Percentiles rank a stretch among this genome's conserved stretches.
These are phyloP conservation scores for Circinella umbellata DNA, from an alignment of 371 early-diverging fungal genomes.

Conservation along the genomic window DNA sequence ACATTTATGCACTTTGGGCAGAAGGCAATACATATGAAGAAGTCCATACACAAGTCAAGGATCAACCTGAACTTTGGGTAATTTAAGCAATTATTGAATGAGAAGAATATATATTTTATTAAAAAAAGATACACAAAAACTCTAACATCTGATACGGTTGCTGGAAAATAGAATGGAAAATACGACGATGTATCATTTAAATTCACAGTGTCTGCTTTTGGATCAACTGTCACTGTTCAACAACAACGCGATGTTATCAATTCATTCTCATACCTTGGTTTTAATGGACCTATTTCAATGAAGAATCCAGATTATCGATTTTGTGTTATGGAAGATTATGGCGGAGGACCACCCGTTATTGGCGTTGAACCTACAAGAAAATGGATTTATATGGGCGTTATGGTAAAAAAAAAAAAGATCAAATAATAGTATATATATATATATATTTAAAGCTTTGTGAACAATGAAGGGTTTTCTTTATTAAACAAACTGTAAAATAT, in stretches of 20 bases:
- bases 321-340: constrained; percentile 80
- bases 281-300: constrained; percentile 81
- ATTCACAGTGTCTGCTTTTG: constrained; percentile 82
- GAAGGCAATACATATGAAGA: constrained; percentile 65
- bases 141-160: too few relatives aligned
- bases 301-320: constrained; percentile 85
- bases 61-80: constrained; percentile 64
- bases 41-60: constrained; percentile 64
- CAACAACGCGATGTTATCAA: constrained; percentile 85
- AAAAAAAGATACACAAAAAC: background rate
- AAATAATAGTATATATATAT: too few relatives aligned
- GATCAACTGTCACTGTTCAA: constrained; percentile 65
- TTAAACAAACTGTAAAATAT: too few relatives aligned
- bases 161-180: constrained; percentile 34
- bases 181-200: constrained; percentile 78
- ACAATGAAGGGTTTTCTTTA: too few relatives aligned
- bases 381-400: constrained; percentile 75
- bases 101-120: too few relatives aligned
- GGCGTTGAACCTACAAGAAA: constrained; percentile 31
- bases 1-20: constrained; percentile 83
- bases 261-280: constrained; percentile 74
- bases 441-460: too few relatives aligned
- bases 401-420: constrained; percentile 34
- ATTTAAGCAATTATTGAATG: background rate
- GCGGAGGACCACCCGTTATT: constrained; percentile 45